Base-by-base conservation (phyloP, 768 basidiomycete genomes). In the Panaeolus cyanescens region DNA sequence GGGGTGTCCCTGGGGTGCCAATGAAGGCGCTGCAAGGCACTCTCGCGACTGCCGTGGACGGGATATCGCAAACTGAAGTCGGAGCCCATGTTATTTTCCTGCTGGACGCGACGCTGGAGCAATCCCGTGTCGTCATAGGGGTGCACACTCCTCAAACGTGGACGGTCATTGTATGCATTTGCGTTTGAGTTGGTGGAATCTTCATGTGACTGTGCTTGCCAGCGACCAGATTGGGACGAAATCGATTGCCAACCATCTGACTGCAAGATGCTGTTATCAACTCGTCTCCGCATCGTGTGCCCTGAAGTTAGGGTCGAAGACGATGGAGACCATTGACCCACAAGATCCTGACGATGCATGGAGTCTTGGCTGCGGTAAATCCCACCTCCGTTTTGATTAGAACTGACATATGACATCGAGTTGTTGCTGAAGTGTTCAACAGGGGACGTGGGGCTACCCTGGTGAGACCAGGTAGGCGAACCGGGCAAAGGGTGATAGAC, bases 401-500 rank as follows among this genome's bases (percentile, higher is more conserved):
- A 50, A 54, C 68, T 66, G 5, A 68, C 63, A 25, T 74, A 66
- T 32, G 70, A 71, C 32, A 75, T 64, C 12, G 75, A 69, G 54
- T 64, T 75, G 19, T 71, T 71, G 20, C 63, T 63, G 65, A 79
- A 80, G 2, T 68, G 72, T 34, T 80, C 78, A 25, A 77, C 67
- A 17, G 78, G 71, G 30, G 79, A 76, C 12, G 69, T 70, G 6
- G 73, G 73, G 45, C 71, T 67, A 32, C 69, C 72, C 59, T 71
- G 73, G 33, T 72, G 69, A 1, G 76, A 68, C 75, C 79, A 77
- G 20, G 73, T 72, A 12, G 80, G 74, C 12, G 78, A 74, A 8
- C 45, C 25, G 17, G 77, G 70, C 1, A 79, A 72, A 31, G 80
- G 69, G 31, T 74, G 74, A 65, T 83, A 82, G 4, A 75, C 68